Evolutionary conservation across 495 filamentous ascomycete genomes (phyloP).

Genomic region (Xylaria intraflava): DNA sequence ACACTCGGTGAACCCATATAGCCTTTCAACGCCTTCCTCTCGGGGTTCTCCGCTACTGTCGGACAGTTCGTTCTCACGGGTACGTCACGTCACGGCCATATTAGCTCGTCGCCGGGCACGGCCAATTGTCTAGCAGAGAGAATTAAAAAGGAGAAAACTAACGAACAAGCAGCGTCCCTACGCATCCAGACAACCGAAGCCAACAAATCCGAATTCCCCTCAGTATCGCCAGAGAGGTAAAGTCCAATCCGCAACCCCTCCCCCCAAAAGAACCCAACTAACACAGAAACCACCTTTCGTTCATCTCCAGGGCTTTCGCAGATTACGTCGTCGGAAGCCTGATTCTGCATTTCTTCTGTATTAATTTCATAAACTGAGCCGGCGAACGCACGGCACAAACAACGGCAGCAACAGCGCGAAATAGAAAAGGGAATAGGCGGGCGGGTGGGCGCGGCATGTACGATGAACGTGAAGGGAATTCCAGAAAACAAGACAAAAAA

Average conservation of each 20-base stretch:
- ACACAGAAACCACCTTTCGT: background rate
- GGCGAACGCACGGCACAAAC: background rate
- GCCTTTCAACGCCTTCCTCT: constrained; percentile 98
- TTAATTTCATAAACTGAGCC: constrained; percentile 94
- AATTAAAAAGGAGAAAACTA: constrained; percentile 3
- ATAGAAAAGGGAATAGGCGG: no score
- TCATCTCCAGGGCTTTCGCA: constrained; percentile 73
- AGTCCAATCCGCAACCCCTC: background rate
- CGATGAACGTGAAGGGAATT: background rate
- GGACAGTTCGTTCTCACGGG: constrained; percentile 96
- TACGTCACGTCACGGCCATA: constrained; percentile 27
- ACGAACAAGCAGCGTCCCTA: constrained; percentile 50
- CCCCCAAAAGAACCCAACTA: background rate
- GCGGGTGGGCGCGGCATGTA: background rate
- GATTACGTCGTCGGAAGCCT: constrained; percentile 93
- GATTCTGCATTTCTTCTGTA: constrained; percentile 97
- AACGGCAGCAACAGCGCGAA: no score
- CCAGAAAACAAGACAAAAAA: no score
- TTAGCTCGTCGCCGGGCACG: background rate
- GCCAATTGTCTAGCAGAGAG: background rate
- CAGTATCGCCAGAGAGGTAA: constrained; percentile 65
- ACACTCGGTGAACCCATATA: constrained; percentile 32
- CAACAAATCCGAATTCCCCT: constrained; percentile 63
- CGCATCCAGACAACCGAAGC: constrained; percentile 84
- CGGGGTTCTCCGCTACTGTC: constrained; percentile 89